A percentile compares a stretch with the other conserved stretches of the same genome.
These are phyloP conservation scores for Entomortierella parvispora DNA, from an alignment of 192 early-diverging fungal species.

Conservation along the genomic window DNA sequence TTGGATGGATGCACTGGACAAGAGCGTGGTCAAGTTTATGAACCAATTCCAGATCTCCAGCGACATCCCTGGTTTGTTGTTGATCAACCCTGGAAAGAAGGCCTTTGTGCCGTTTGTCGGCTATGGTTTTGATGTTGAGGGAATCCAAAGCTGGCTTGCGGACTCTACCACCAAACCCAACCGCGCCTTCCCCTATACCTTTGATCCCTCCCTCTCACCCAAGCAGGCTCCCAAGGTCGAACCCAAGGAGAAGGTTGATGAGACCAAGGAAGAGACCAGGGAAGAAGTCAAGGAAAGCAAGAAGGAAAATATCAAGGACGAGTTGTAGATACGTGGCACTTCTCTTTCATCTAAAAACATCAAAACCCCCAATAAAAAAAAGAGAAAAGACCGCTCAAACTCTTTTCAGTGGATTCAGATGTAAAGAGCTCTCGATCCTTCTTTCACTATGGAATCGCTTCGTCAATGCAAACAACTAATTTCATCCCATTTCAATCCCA, in stretches of 20 bases:
- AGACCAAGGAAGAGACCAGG: conserved; percentile 9
- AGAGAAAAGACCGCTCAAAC: too few relatives aligned
- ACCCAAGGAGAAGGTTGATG: not conserved
- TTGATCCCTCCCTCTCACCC: conserved; percentile 37
- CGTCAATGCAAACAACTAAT: too few relatives aligned
- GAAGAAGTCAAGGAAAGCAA: conserved; percentile 3
- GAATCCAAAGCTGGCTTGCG: conserved; percentile 67
- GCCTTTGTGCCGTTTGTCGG: conserved; percentile 70
- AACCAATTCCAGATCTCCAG: conserved; percentile 65
- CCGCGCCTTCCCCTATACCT: conserved; percentile 57
- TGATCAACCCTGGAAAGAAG: conserved; percentile 65
- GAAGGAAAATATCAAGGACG: conserved; percentile 31
- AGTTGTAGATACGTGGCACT: conserved; percentile 29
- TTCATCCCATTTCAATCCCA: too few relatives aligned
- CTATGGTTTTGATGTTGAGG: conserved; percentile 63
- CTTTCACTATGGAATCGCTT: too few relatives aligned
- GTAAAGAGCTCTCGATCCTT: too few relatives aligned
- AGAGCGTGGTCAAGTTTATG: conserved; percentile 54
- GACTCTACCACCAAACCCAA: conserved; percentile 50
- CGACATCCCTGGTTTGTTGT: conserved; percentile 67
- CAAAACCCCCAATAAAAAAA: too few relatives aligned
- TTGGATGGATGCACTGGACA: conserved; percentile 70
- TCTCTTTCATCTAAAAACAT: too few relatives aligned
- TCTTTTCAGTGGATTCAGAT: too few relatives aligned
- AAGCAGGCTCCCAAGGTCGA: conserved; percentile 1